Conservation (phyloP, 2,329 filamentous ascomycete genomes). For the Trichoderma cornu-damae region DNA sequence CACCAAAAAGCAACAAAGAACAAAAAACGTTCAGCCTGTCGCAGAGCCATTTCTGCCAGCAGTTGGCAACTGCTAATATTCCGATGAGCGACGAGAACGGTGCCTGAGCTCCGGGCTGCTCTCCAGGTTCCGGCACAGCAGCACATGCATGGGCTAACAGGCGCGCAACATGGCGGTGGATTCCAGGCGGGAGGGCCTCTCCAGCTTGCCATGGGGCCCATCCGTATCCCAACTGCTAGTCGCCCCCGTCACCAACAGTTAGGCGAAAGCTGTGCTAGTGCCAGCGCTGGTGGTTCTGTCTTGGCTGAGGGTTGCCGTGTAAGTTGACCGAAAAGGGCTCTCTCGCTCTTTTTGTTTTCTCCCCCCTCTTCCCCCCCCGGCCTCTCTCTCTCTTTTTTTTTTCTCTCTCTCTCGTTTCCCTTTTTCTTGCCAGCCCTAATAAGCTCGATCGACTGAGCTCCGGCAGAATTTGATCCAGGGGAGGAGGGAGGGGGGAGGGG, state of each 20-base stretch:
- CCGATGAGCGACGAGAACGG: neutral
- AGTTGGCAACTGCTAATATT: no score
- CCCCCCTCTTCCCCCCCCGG: no score
- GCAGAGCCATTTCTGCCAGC: neutral
- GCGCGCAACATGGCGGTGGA: constrained; percentile 4
- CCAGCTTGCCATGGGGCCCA: neutral
- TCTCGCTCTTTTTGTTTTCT: neutral
- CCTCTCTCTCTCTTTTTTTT: no score
- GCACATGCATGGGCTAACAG: neutral
- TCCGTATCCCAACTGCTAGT: constrained; percentile 14
- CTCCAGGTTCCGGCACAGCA: neutral
- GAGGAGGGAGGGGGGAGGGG: no score
- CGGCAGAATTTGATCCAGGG: neutral
- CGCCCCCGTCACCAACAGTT: constrained; percentile 5
- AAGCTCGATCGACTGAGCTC: constrained; percentile 3
- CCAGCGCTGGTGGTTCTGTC: neutral
- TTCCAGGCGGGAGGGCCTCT: neutral
- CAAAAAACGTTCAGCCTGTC: no score
- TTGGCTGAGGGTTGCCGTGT: neutral
- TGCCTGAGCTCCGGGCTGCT: neutral
- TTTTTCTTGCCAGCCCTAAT: neutral
- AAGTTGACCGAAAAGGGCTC: constrained; percentile 1
- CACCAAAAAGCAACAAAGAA: no score
- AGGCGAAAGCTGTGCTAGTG: neutral
- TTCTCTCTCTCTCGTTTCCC: neutral